These are phyloP conservation scores for Henckelia pumila DNA, from an alignment of 257 asterid species.

Conservation along the genomic window DNA sequence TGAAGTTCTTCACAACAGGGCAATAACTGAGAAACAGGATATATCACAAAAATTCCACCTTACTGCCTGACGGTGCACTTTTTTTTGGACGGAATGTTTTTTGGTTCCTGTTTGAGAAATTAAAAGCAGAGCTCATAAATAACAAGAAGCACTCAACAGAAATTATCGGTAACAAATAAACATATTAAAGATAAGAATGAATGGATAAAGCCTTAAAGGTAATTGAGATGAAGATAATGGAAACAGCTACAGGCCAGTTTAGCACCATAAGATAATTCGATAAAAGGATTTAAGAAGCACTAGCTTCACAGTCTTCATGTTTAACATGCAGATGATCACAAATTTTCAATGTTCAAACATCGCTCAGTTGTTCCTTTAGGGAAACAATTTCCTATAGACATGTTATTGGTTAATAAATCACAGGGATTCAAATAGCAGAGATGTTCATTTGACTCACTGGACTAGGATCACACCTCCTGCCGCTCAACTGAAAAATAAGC, in stretches of 20 bases:
- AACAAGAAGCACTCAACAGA: not conserved
- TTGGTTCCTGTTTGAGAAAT: conserved; percentile 64
- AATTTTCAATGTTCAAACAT: not conserved
- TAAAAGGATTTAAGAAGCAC: not conserved
- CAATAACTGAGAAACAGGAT: not conserved
- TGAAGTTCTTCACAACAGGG: conserved; percentile 5
- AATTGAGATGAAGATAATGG: conserved; percentile 2
- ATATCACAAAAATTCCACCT: conserved; percentile 42
- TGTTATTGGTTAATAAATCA: conserved; percentile 6
- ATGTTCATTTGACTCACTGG: not conserved
- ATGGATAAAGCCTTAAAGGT: not conserved
- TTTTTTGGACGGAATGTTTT: conserved; percentile 94
- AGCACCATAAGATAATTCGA: not conserved
- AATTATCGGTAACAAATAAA: not conserved
- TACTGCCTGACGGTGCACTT: conserved; percentile 95
- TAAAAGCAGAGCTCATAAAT: conserved; percentile 15
- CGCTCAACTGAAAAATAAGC: conserved; percentile 7
- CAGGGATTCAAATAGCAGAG: not conserved
- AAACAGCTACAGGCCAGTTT: not conserved
- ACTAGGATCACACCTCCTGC: conserved; percentile 13
- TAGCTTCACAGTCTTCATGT: not conserved
- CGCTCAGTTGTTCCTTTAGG: not conserved
- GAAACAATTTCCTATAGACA: not conserved
- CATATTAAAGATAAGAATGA: not conserved
- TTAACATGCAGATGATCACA: not conserved